Evolutionary conservation across 805 yeast species (phyloP), one percentile per base, ranked within the genome.

Genomic region (Naumovozyma castellii): DNA sequence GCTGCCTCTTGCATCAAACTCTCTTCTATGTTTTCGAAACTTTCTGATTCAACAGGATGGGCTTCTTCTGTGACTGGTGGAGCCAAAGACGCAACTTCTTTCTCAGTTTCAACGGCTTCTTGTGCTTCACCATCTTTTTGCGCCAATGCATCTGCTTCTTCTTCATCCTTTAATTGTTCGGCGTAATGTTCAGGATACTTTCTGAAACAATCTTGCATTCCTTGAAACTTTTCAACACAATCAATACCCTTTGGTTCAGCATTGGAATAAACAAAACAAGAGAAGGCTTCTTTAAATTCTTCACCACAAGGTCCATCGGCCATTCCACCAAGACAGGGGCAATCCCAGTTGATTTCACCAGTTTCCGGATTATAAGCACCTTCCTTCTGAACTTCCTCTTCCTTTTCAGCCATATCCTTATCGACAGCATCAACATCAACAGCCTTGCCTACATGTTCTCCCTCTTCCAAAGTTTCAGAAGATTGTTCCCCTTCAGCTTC

Each of bases 271-370:
- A 92, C 90, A 57, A 92, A 92, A 62, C 98, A 92, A 8, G 94
- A 73, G 62, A 92, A 92, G 0, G 98, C 97, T 39, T 76, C 86
- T 66, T 84, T 86, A 71, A 86, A 86, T 66, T 87, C 95, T 53
- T 80, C 88, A 42, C 98, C 98, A 67, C 98, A 92, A 41, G 98
- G 97, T 0, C 98, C 98, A 49, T 88, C 73, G 22, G 98, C 97
- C 97, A 92, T 86, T 32, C 98, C 98, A 28, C 97, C 98, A 37
- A 92, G 70, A 64, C 97, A 90, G 13, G 98, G 97, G 64, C 98
- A 92, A 59, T 92, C 97, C 98, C 98, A 92, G 75, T 92, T 90
- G 65, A 92, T 92, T 61, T 90, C 97, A 22, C 98, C 98, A 2
- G 98, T 92, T 55, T 84, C 95, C 22, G 97, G 97, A 67, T 90